Percentiles rank a stretch among this genome's conserved stretches.
These are phyloP conservation scores for Alternaria metachromatica DNA, from an alignment of 2,329 filamentous ascomycete species.

Conservation along the genomic window DNA sequence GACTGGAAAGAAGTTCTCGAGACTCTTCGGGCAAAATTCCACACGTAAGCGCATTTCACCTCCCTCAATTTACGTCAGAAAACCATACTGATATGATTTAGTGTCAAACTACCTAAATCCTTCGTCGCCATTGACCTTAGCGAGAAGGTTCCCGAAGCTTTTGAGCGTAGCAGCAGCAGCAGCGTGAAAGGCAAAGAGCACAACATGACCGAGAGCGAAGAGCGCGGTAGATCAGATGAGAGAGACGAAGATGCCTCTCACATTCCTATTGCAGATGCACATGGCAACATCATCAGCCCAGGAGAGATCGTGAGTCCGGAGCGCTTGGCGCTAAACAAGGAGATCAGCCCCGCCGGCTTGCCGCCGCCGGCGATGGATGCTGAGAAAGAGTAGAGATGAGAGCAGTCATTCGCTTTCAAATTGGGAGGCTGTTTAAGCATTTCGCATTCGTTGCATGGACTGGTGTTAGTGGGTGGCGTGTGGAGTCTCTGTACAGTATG, in stretches of 20 bases:
- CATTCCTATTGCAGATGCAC: slow-evolving; percentile 11
- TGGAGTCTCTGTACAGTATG: not conserved
- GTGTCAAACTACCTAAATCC: slow-evolving; percentile 59
- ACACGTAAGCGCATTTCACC: slow-evolving; percentile 70
- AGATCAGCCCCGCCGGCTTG: slow-evolving; percentile 9
- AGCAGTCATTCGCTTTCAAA: not conserved
- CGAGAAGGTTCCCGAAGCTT: slow-evolving; percentile 57
- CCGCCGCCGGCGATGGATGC: slow-evolving; percentile 18
- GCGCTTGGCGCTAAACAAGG: slow-evolving; percentile 3
- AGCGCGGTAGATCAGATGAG: slow-evolving; percentile 28
- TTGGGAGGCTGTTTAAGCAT: not conserved
- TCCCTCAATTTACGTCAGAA: not conserved
- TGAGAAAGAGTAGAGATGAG: not conserved
- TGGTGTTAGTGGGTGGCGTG: not conserved
- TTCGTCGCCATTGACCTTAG: slow-evolving; percentile 60
- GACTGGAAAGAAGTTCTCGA: slow-evolving; percentile 99
- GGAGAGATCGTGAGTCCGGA: not conserved
- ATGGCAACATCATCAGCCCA: slow-evolving; percentile 2
- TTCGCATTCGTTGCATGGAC: not conserved
- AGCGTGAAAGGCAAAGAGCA: slow-evolving; percentile 27
- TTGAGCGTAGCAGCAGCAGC: slow-evolving; percentile 31
- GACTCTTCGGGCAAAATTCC: slow-evolving; percentile 91
- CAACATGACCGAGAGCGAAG: slow-evolving; percentile 22
- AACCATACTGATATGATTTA: slow-evolving; percentile 19
- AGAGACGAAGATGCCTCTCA: slow-evolving; percentile 10